Percentiles rank a stretch among this genome's conserved stretches.
Evolutionary conservation across 73 alveolate genomes (phyloP).

Genomic region (Paramecium bursaria): DNA sequence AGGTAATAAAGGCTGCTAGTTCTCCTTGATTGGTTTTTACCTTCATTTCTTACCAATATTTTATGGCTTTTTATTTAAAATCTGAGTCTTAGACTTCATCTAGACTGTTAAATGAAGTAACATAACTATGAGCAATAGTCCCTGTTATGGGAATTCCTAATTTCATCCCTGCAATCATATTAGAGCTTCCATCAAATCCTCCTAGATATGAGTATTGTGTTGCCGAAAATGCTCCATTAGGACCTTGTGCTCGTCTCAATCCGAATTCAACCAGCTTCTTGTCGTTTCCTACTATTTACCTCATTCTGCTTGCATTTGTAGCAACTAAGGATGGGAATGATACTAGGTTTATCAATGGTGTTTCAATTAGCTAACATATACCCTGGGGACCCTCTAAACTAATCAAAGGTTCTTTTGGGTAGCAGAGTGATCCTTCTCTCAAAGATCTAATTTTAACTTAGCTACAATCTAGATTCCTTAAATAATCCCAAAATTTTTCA

Average conservation of each 20-base stretch:
- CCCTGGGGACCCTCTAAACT: constrained; percentile 81
- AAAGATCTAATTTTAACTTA: constrained; percentile 64
- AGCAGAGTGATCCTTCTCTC: constrained; percentile 77
- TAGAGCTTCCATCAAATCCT: constrained; percentile 86
- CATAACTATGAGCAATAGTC: constrained; percentile 91
- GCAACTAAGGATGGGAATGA: constrained; percentile 86
- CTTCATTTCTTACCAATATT: constrained; percentile 73
- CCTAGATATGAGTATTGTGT: constrained; percentile 86
- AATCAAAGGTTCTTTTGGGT: constrained; percentile 81
- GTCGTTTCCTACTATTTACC: constrained; percentile 78
- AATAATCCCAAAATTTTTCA: constrained; percentile 80
- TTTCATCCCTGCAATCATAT: constrained; percentile 81
- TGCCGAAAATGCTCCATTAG: constrained; percentile 94
- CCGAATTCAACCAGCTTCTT: constrained; percentile 87
- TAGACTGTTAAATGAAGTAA: constrained; percentile 73
- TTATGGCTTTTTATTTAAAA: constrained; percentile 68
- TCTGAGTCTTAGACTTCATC: constrained; percentile 70
- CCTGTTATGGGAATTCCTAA: constrained; percentile 84
- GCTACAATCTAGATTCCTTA: constrained; percentile 63
- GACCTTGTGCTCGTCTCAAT: constrained; percentile 92
- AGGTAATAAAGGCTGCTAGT: constrained; percentile 79
- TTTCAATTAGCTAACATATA: constrained; percentile 76
- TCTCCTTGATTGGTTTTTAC: constrained; percentile 74
- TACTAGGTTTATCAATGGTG: constrained; percentile 82
- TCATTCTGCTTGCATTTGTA: constrained; percentile 89